Base-by-base conservation (phyloP, 306 rosid species). In the Ziziphus jujuba region DNA sequence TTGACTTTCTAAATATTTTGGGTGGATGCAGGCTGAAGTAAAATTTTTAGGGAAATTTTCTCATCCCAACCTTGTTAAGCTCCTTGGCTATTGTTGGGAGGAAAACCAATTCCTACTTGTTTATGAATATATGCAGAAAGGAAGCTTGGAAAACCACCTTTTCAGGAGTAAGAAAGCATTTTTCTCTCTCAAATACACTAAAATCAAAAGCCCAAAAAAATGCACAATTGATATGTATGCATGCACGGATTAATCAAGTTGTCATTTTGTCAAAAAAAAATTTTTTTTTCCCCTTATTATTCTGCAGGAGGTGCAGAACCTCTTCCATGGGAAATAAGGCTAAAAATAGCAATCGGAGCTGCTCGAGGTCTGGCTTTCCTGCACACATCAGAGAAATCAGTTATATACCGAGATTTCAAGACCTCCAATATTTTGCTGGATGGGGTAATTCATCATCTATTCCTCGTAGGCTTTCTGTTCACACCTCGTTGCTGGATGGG, bases 141-240 rank as follows among this genome's bases (percentile, higher is more conserved):
- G 99, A 1, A 95, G 99, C 73, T 73, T 90, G 73, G 99, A 95
- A 56, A 87, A 69, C 59, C 97, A 95, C 81, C 84, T 95, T n/a
- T 95, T 95, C 55, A 75, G 85, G 74, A 88, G 99, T 89, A 81
- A 8, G 82, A 20, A 31, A 7, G 9, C 12, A 9, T 2, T 40
- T 38, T 11, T 11, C 9, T 7, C 12, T 36, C 4, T 2, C 33
- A 28, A 28, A 28, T 28, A 28, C 33, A 28, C 33, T 1, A 28
- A 28, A 2, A 28, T 4, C 4, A 28, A 28, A 28, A 28, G 4
- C 4, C 4, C 2, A 28, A 28, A 28, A 4, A 28, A 28, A 28
- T 28, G 33, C 33, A 4, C 33, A 28, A 7, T 38, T 15, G 7
- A 21, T 14, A 23, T 10, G 35, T 38, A 43, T 8, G 19, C 17